Evolutionary conservation across 106 monocot genomes (phyloP), one percentile per base, ranked within the genome.

Genomic region (Dendrobium catenatum): DNA sequence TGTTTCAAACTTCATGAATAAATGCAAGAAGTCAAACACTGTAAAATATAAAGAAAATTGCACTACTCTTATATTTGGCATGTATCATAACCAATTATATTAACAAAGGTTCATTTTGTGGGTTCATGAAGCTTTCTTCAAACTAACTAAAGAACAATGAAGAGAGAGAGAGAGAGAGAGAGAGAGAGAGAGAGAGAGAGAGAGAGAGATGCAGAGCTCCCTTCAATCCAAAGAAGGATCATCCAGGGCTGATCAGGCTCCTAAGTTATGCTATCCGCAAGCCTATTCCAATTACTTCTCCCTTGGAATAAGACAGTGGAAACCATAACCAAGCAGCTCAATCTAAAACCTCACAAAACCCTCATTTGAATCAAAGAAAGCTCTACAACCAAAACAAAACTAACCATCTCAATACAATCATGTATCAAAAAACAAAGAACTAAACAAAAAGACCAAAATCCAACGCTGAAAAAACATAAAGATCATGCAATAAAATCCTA

Each of bases 171-270:
- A 54, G 8, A 54, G 51, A 10, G 15, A 1, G 11, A 61, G 11
- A 49, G 49, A 51, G 51, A 51, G 51, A 22, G 59, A 61, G 22
- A 61, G 59, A 61, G 59, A 61, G 22, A 61, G 22, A 61, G 18
- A 61, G 59, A 20, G 18, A 20, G 22, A 70, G 8, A 68, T 70
- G 61, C 16, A 80, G 79, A 80, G 79, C 79, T 80, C 79, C 79
- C 79, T 80, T 80, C 79, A 80, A 80, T 80, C 79, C 79, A 80
- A 80, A 80, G 79, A 80, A 80, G 79, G 47, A 46, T 68, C 43
- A 80, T 43, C 9, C 17, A 29, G 68, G 47, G 68, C 26, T 27
- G 47, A 80, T 80, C 46, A 42, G 68, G 68, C 79, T 80, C 79
- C 79, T 49, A 17, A 46, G 79, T 48, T 68, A 80, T 80, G 79